Conservation (phyloP, 495 filamentous ascomycete species). For the Talaromyces liani region DNA sequence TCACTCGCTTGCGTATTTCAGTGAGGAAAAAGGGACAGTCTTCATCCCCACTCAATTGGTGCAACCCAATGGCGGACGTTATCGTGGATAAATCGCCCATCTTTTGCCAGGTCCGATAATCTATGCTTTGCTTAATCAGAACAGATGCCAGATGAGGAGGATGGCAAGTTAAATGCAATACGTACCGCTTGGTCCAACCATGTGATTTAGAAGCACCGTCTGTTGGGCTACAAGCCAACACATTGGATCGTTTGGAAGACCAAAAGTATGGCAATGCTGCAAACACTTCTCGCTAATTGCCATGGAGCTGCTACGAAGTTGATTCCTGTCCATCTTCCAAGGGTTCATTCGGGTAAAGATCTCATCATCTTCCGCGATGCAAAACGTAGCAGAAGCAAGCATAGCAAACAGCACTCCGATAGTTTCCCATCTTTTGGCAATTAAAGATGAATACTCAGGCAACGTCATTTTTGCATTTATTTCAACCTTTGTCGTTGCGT, state of each 20-base stretch:
- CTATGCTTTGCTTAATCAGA: slow-evolving; percentile 4
- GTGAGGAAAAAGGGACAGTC: slow-evolving; percentile 36
- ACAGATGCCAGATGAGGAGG: background rate
- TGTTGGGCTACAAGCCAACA: slow-evolving; percentile 4
- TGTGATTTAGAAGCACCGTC: background rate
- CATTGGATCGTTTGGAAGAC: background rate
- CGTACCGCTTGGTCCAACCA: slow-evolving; percentile 1
- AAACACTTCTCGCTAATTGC: background rate
- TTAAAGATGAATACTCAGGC: slow-evolving; percentile 8
- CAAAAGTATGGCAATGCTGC: background rate
- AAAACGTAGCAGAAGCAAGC: slow-evolving; percentile 2
- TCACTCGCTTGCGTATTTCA: slow-evolving; percentile 41
- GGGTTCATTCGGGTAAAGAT: slow-evolving; percentile 8
- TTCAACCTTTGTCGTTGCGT: background rate
- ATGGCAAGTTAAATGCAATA: background rate
- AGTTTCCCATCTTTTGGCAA: slow-evolving; percentile 8
- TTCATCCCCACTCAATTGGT: slow-evolving; percentile 32
- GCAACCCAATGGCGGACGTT: slow-evolving; percentile 46
- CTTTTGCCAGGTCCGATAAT: slow-evolving; percentile 21
- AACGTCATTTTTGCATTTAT: background rate
- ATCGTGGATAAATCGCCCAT: slow-evolving; percentile 19
- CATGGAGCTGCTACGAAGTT: background rate
- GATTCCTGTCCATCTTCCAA: slow-evolving; percentile 3
- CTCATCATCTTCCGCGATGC: slow-evolving; percentile 7
- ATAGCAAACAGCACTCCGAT: slow-evolving; percentile 10